These are phyloP conservation scores for Sonneratia caseolaris DNA, from an alignment of 345 rosid species.

Conservation along the genomic window DNA sequence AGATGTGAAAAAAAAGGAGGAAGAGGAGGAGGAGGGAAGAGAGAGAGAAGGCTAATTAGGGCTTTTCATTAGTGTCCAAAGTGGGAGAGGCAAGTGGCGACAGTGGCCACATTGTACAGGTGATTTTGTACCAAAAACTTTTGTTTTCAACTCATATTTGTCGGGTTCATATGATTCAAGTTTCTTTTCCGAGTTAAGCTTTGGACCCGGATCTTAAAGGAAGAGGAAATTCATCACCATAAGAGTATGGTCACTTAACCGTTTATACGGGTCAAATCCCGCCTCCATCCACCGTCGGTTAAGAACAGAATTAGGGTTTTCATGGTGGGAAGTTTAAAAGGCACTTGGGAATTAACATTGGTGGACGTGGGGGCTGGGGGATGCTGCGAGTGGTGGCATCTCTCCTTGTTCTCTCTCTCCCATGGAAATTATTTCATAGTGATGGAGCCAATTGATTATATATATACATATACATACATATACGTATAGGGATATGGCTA, in stretches of 20 bases:
- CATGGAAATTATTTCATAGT: not conserved
- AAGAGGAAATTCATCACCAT: too few species aligned
- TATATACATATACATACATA: too few species aligned
- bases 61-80: slow-evolving; percentile 13
- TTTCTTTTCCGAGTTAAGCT: too few species aligned
- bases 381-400: not conserved
- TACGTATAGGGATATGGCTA: not conserved
- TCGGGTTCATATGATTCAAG: too few species aligned
- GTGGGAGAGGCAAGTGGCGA: slow-evolving; percentile 47
- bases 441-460: not conserved
- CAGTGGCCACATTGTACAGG: slow-evolving; percentile 24
- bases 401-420: not conserved
- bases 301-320: not conserved
- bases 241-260: too few species aligned
- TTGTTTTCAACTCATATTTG: too few species aligned
- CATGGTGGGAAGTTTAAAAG: not conserved
- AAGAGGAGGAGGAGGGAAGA: not conserved
- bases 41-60: slow-evolving; percentile 1
- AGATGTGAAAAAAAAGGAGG: slow-evolving; percentile 6
- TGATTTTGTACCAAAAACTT: slow-evolving; percentile 8
- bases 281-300: too few species aligned
- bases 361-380: not conserved
- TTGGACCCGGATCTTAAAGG: too few species aligned
- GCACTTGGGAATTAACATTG: not conserved
- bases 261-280: too few species aligned